Evolutionary conservation across 179 eudicot genomes (phyloP), one percentile per base, ranked within the genome.

Genomic region (Vitellaria paradoxa): DNA sequence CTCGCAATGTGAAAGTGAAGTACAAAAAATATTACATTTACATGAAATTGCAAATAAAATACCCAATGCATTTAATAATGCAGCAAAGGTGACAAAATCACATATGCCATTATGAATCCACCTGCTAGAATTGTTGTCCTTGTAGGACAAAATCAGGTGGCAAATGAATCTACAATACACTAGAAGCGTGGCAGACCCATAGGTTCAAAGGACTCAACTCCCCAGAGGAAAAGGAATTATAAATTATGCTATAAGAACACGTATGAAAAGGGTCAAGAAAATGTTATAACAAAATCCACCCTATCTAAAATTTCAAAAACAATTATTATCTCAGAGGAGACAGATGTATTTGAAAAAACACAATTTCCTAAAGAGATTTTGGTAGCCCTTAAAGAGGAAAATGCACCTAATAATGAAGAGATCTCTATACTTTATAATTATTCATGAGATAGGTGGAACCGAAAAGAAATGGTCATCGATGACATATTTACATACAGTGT

Each of bases 11-110:
- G n/a, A n/a, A n/a, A n/a, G n/a, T n/a, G n/a, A n/a, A n/a, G n/a
- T n/a, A n/a, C n/a, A n/a, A n/a, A n/a, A n/a, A n/a, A n/a, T n/a
- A n/a, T n/a, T n/a, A n/a, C n/a, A n/a, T n/a, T n/a, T n/a, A n/a
- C n/a, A n/a, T n/a, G n/a, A n/a, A n/a, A n/a, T 52, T 9, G 17
- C 11, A 14, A 1, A 52, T n/a, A n/a, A n/a, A n/a, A n/a, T n/a
- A 6, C 68, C 47, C 24, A 68, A 73, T 65, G 73, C 37, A 60
- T 30, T 55, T 7, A 67, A 30, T 57, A 23, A 69, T 15, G 26
- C 26, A 6, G 9, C 65, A 13, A 70, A 53, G 24, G 53, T 68
- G 30, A 78, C 76, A 10, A 71, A 78, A 70, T 78, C 63, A n/a
- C 42, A 70, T 18, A 57, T 74, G 9, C 37, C 74, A 74, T 37